Conservation (phyloP, 176 grass and related monocot genomes). For the Oryza brachyantha region DNA sequence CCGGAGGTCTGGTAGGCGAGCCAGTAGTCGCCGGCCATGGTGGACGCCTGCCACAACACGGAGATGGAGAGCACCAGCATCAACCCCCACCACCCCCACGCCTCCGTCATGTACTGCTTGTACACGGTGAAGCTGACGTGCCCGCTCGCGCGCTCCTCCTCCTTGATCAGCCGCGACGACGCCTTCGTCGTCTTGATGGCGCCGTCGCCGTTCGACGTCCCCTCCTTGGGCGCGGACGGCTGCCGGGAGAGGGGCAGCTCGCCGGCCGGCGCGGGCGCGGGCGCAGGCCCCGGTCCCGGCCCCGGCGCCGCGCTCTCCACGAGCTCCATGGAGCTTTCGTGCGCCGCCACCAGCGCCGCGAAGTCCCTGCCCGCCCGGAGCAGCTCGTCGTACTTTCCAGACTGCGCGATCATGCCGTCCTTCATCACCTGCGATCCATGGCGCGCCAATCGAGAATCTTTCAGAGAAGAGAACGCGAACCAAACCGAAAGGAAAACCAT, state of each 20-base stretch:
- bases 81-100: slow-evolving; percentile 78
- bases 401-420: slow-evolving; percentile 74
- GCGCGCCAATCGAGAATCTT: too few species aligned
- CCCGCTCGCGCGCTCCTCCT: slow-evolving; percentile 78
- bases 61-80: slow-evolving; percentile 44
- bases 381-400: slow-evolving; percentile 76
- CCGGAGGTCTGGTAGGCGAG: slow-evolving; percentile 75
- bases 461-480: too few species aligned
- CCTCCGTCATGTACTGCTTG: slow-evolving; percentile 84
- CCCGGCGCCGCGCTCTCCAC: slow-evolving; percentile 57
- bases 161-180: slow-evolving; percentile 76
- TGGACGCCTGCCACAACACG: slow-evolving; percentile 56
- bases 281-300: neutral
- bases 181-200: slow-evolving; percentile 48
- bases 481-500: too few species aligned
- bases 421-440: slow-evolving; percentile 64
- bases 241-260: slow-evolving; percentile 40
- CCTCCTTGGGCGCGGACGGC: slow-evolving; percentile 19
- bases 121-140: slow-evolving; percentile 76
- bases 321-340: slow-evolving; percentile 95
- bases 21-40: slow-evolving; percentile 89
- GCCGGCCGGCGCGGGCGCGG: neutral
- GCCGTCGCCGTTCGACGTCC: slow-evolving; percentile 1
- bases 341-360: slow-evolving; percentile 71
- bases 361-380: slow-evolving; percentile 59